These are phyloP conservation scores for Cladophialophora bantiana DNA, from an alignment of 2,329 filamentous ascomycete species.

Conservation along the genomic window DNA sequence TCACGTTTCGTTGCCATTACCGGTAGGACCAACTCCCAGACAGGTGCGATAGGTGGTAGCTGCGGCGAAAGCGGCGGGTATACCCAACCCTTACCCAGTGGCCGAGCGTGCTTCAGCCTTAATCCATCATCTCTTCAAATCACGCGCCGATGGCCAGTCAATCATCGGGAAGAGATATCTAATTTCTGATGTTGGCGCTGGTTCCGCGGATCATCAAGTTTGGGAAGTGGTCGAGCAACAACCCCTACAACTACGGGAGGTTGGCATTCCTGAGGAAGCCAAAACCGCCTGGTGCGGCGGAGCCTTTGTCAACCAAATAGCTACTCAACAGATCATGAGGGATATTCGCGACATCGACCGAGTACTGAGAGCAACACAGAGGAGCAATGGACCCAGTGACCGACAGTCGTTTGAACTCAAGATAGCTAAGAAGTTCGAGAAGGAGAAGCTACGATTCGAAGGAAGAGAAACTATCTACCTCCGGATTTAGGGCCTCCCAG, in stretches of 20 bases:
- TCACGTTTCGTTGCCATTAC: slow-evolving; percentile 16
- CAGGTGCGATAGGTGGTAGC: slow-evolving; percentile 7
- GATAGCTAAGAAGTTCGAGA: slow-evolving; percentile 9
- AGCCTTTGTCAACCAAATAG: background rate
- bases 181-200: slow-evolving; percentile 20
- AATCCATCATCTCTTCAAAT: slow-evolving; percentile 4
- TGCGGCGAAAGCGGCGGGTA: slow-evolving; percentile 15
- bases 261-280: background rate
- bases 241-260: slow-evolving; percentile 7
- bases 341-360: background rate
- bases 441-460: slow-evolving; percentile 7
- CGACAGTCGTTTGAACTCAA: background rate
- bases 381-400: background rate
- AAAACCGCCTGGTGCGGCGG: slow-evolving; percentile 13
- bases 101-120: slow-evolving; percentile 20
- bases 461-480: slow-evolving; percentile 1
- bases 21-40: background rate
- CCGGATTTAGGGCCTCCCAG: slow-evolving; percentile 3
- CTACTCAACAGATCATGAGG: background rate
- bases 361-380: background rate
- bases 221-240: background rate
- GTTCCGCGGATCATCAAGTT: slow-evolving; percentile 7
- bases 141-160: background rate
- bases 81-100: slow-evolving; percentile 21
- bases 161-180: background rate